A percentile compares a stretch with the other conserved stretches of the same genome.
Conservation (phyloP, 2,329 filamentous ascomycete species). For the Fusarium xylarioides region DNA sequence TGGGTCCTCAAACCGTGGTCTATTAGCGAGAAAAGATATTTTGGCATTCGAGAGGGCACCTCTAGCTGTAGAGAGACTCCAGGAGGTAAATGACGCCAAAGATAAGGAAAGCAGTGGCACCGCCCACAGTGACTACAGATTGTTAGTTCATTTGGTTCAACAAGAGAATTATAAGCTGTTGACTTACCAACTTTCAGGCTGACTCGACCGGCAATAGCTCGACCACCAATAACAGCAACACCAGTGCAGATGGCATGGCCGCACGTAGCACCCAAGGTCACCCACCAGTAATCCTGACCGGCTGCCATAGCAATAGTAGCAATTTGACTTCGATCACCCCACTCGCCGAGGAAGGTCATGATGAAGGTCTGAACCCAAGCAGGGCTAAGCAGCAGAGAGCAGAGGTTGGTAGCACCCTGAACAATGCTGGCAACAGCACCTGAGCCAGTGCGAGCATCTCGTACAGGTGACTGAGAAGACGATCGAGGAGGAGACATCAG, state of each 20-base stretch:
- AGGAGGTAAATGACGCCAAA: constrained; percentile 93
- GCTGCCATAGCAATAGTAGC: constrained; percentile 99
- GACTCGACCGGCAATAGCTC: constrained; percentile 91
- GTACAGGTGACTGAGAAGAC: constrained; percentile 77
- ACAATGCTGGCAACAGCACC: constrained; percentile 53
- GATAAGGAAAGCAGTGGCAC: constrained; percentile 86
- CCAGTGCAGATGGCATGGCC: constrained; percentile 93
- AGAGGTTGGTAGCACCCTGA: constrained; percentile 82
- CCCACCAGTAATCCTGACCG: constrained; percentile 99
- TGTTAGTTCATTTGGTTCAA: constrained; percentile 33
- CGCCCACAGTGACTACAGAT: constrained; percentile 83
- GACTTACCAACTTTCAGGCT: constrained; percentile 94
- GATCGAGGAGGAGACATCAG: constrained; percentile 84
- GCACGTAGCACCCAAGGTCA: constrained; percentile 85
- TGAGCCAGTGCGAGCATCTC: constrained; percentile 62
- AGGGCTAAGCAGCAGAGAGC: constrained; percentile 87
- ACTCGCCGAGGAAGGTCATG: constrained; percentile 98
- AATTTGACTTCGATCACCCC: constrained; percentile 97
- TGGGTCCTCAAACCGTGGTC: constrained; percentile 13
- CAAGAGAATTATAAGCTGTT: background rate
- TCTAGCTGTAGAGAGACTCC: constrained; percentile 73
- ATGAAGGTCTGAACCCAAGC: constrained; percentile 99
- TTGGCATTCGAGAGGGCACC: constrained; percentile 1
- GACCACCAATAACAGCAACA: constrained; percentile 88
- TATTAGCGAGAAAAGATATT: constrained; percentile 14